Percentiles rank a stretch among this genome's conserved stretches.
Evolutionary conservation across 208 protist species (phyloP).

Genomic region (Vickermania spadyakhi): DNA sequence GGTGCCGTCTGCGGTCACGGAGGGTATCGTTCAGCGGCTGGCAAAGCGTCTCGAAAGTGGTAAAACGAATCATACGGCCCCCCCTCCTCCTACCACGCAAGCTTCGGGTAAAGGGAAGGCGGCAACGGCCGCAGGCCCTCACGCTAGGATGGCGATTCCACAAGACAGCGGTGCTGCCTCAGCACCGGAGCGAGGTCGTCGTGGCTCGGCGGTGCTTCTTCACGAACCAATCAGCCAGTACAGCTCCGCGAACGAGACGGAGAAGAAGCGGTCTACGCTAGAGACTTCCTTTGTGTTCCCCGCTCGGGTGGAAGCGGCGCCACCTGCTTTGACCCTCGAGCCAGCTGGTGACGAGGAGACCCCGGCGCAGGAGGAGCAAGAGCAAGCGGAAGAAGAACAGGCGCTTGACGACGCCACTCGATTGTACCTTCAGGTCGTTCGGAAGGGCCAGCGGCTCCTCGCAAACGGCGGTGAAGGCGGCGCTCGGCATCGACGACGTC

Average conservation of each 20-base stretch:
- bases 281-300: too few relatives aligned
- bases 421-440: neutral
- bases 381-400: neutral
- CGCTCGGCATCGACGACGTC: too few relatives aligned
- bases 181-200: neutral
- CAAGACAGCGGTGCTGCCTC: neutral
- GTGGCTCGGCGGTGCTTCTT: too few relatives aligned
- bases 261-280: too few relatives aligned
- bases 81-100: neutral
- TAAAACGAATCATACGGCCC: slow-evolving; percentile 15
- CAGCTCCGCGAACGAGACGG: too few relatives aligned
- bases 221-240: too few relatives aligned
- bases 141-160: neutral
- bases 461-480: too few relatives aligned
- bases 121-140: neutral
- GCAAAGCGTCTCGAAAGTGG: slow-evolving; percentile 53
- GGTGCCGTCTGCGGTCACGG: slow-evolving; percentile 15
- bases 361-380: neutral
- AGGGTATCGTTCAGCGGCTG: slow-evolving; percentile 55
- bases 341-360: too few relatives aligned
- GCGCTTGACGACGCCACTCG: neutral
- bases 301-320: neutral
- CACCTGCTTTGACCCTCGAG: neutral
- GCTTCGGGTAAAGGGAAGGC: neutral
- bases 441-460: neutral